phyloP scores from a whole-genome alignment of 805 yeast genomes.

The Monosporozyma unispora region DNA sequence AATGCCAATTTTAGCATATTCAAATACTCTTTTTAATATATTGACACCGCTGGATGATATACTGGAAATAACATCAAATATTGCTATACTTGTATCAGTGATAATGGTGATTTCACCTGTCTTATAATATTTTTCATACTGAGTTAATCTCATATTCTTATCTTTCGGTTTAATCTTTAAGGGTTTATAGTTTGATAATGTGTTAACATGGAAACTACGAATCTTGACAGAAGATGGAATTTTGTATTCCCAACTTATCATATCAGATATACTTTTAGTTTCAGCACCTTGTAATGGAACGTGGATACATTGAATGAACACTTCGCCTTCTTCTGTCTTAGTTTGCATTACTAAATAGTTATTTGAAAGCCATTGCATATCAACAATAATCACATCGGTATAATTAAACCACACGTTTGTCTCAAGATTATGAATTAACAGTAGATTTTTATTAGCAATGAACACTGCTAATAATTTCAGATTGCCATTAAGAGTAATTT shows the following conservation, averaged over 20 bases:
- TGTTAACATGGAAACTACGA: conserved; percentile 17
- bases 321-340: conserved; percentile 15
- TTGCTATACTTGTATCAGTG: conserved; percentile 10
- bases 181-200: conserved; percentile 15
- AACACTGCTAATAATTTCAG: conserved; percentile 21
- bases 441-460: conserved; percentile 26
- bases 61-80: conserved; percentile 24
- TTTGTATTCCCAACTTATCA: conserved; percentile 22
- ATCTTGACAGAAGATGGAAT: conserved; percentile 11
- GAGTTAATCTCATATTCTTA: conserved; percentile 5
- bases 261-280: conserved; percentile 9
- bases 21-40: conserved; percentile 17
- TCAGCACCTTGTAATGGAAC: conserved; percentile 16
- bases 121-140: conserved; percentile 16
- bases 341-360: conserved; percentile 24
- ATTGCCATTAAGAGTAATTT: conserved; percentile 17
- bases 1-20: conserved; percentile 12
- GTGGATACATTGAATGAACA: conserved; percentile 18
- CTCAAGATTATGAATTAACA: conserved; percentile 23
- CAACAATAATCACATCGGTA: conserved; percentile 16
- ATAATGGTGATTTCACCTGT: conserved; percentile 26
- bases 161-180: conserved; percentile 16
- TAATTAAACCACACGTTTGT: conserved; percentile 25
- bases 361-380: conserved; percentile 28
- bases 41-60: conserved; percentile 18